Evolutionary conservation across 2,329 filamentous ascomycete species (phyloP).

Genomic region (Aspergillus vadensis): DNA sequence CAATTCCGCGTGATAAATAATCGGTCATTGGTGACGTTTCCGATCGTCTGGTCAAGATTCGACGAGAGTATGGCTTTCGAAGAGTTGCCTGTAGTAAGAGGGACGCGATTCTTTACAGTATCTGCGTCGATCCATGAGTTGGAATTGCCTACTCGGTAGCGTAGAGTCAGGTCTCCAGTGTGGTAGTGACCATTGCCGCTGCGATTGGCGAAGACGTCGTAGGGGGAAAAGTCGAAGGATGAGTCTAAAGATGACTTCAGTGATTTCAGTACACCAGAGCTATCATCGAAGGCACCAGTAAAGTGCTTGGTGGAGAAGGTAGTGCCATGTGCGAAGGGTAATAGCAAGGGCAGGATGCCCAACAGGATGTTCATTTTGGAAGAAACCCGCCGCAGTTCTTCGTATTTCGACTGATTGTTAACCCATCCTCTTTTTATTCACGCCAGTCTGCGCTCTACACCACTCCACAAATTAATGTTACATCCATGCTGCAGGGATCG

Average conservation of each 20-base stretch:
- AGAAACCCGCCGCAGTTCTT: neutral
- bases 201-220: constrained; percentile 51
- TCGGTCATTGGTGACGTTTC: constrained; percentile 41
- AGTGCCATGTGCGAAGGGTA: neutral
- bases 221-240: constrained; percentile 59
- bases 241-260: constrained; percentile 41
- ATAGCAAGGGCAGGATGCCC: neutral
- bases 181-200: constrained; percentile 59
- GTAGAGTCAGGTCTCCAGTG: constrained; percentile 59
- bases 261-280: constrained; percentile 47
- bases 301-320: neutral
- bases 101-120: constrained; percentile 32
- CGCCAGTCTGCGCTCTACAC: neutral
- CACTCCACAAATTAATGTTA: neutral
- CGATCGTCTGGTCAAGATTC: neutral
- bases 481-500: neutral
- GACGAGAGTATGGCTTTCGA: neutral
- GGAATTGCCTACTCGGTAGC: constrained; percentile 50
- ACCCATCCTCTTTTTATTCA: neutral
- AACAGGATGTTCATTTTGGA: neutral
- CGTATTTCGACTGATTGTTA: neutral
- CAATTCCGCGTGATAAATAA: constrained; percentile 56
- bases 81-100: neutral
- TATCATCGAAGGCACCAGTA: neutral
- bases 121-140: constrained; percentile 52